Evolutionary conservation across 2,329 filamentous ascomycete genomes (phyloP).

Genomic region (Blastomyces gilchristii): DNA sequence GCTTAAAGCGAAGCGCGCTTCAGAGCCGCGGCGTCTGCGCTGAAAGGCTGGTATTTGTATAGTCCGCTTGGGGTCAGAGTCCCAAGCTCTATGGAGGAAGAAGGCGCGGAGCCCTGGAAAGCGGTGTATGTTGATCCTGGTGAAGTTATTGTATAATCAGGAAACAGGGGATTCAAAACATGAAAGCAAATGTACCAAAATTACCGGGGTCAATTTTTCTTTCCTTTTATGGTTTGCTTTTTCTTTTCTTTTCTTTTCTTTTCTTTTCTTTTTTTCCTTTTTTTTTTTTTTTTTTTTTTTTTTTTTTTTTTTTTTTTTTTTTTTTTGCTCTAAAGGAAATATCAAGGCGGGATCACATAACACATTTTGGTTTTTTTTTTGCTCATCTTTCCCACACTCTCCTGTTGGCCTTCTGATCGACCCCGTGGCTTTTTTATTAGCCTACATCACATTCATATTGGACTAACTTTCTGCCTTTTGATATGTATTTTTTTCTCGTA

Average conservation of each 20-base stretch:
- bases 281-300: not conserved
- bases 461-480: not conserved
- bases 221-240: too few relatives aligned
- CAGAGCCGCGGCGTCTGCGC: conserved; percentile 69
- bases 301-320: not conserved
- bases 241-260: not conserved
- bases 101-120: conserved; percentile 53
- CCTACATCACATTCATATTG: not conserved
- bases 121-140: conserved; percentile 60
- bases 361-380: not conserved
- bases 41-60: conserved; percentile 96
- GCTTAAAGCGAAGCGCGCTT: conserved; percentile 63
- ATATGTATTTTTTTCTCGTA: not conserved
- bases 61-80: conserved; percentile 59
- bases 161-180: conserved; percentile 12
- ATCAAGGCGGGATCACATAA: conserved; percentile 5
- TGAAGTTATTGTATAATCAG: conserved; percentile 49
- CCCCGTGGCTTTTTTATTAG: not conserved
- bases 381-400: not conserved
- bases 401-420: not conserved
- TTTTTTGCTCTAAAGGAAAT: not conserved
- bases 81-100: conserved; percentile 58
- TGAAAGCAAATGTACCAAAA: conserved; percentile 10
- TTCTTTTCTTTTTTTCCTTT: not conserved
- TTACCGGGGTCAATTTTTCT: not conserved